Conservation (phyloP, 2,329 filamentous ascomycete genomes). For the Cordyceps cicadae region DNA sequence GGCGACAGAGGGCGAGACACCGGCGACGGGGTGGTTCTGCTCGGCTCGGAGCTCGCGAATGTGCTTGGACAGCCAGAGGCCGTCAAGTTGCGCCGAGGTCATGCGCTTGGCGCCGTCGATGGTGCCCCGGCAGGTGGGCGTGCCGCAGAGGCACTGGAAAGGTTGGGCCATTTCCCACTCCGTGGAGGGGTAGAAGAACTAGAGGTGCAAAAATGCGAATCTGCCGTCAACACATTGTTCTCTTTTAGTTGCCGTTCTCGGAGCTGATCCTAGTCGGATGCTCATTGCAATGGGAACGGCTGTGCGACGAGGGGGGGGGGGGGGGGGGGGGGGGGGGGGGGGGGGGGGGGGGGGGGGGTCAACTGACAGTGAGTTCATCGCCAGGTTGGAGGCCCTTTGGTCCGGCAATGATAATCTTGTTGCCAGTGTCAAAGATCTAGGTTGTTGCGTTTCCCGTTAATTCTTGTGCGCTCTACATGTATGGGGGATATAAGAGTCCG, state of each 20-base stretch:
- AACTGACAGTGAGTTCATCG: slow-evolving; percentile 49
- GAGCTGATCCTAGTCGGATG: not conserved
- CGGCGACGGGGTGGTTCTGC: slow-evolving; percentile 7
- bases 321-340: too few relatives aligned
- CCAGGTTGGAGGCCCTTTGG: slow-evolving; percentile 45
- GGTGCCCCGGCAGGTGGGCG: slow-evolving; percentile 47
- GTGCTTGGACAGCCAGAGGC: slow-evolving; percentile 55
- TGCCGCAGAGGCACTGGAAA: slow-evolving; percentile 57
- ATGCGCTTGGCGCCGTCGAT: slow-evolving; percentile 59
- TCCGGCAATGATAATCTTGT: slow-evolving; percentile 49
- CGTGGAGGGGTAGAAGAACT: slow-evolving; percentile 69
- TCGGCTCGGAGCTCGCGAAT: slow-evolving; percentile 48
- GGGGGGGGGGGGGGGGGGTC: too few relatives aligned
- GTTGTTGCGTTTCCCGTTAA: not conserved
- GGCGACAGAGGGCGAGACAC: not conserved
- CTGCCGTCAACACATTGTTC: not conserved
- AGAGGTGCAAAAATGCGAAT: not conserved
- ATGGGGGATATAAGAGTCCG: not conserved
- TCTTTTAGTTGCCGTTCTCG: not conserved
- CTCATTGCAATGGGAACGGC: not conserved
- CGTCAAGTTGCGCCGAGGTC: slow-evolving; percentile 42
- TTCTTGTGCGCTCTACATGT: not conserved
- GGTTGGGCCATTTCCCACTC: slow-evolving; percentile 69
- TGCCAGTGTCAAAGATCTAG: slow-evolving; percentile 53
- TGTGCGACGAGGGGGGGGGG: not conserved